A percentile compares a stretch with the other conserved stretches of the same genome.
Evolutionary conservation across 2,329 filamentous ascomycete species (phyloP).

Genomic region (Tolypocladium cylindrosporum): DNA sequence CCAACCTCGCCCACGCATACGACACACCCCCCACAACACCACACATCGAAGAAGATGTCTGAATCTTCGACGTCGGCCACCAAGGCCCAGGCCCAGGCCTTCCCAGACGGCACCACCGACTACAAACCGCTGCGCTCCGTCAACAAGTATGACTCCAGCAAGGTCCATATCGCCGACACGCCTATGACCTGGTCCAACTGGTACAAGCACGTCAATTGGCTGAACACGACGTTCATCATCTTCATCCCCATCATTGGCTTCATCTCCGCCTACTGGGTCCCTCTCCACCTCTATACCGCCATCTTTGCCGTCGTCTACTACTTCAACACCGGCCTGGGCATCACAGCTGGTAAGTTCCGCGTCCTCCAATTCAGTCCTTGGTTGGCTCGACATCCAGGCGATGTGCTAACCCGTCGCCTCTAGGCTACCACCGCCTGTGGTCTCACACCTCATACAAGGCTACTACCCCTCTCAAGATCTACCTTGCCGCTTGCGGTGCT

Average conservation of each 20-base stretch:
- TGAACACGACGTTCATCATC: conserved; percentile 75
- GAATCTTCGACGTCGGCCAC: conserved; percentile 27
- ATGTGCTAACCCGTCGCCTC: background rate
- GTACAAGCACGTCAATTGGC: conserved; percentile 91
- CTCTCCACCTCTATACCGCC: conserved; percentile 60
- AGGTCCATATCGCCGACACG: conserved; percentile 77
- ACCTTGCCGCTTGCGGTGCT: conserved; percentile 70
- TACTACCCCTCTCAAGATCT: conserved; percentile 64
- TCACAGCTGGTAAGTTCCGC: conserved; percentile 54
- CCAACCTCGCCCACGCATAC: background rate
- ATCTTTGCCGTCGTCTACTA: conserved; percentile 71
- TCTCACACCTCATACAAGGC: conserved; percentile 79
- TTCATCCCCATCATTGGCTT: conserved; percentile 66
- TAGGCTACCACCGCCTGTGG: conserved; percentile 60
- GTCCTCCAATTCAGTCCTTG: background rate
- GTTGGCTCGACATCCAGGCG: too few species aligned
- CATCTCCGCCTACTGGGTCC: conserved; percentile 68
- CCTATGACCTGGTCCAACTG: conserved; percentile 75
- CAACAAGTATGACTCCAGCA: conserved; percentile 45
- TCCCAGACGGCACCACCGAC: conserved; percentile 44
- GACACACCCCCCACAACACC: background rate
- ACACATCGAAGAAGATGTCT: conserved; percentile 16
- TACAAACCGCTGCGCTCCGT: conserved; percentile 38
- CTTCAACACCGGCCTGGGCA: conserved; percentile 73
- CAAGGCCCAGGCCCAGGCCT: conserved; percentile 28